These are phyloP conservation scores for Hymenoscyphus fructigenus DNA, from an alignment of 2,329 filamentous ascomycete species.

Conservation along the genomic window DNA sequence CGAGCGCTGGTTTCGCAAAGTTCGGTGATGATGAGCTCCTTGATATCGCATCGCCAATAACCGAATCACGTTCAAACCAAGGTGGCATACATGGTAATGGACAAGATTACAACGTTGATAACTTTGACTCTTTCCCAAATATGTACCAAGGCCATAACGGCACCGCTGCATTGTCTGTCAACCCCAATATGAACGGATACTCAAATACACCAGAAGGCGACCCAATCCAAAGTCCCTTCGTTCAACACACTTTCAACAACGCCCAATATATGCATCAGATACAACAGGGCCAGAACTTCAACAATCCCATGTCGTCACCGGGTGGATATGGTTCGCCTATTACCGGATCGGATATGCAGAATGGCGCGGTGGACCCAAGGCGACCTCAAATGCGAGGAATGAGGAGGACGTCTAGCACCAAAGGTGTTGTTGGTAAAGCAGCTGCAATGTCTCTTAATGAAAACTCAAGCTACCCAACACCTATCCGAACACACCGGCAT, in stretches of 20 bases:
- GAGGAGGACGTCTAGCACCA: conserved; percentile 66
- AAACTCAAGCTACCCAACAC: conserved; percentile 70
- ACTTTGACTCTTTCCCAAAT: conserved; percentile 55
- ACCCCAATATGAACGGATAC: conserved; percentile 71
- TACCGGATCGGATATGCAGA: conserved; percentile 49
- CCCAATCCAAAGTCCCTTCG: conserved; percentile 88
- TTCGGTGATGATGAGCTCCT: conserved; percentile 88
- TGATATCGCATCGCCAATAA: conserved; percentile 62
- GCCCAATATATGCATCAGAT: conserved; percentile 72
- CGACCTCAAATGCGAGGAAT: conserved; percentile 62
- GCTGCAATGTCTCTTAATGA: conserved; percentile 62
- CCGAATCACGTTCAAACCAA: conserved; percentile 38
- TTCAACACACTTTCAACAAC: conserved; percentile 71
- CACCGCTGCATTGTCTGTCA: conserved; percentile 57
- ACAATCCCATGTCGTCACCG: conserved; percentile 53
- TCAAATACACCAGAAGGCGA: conserved; percentile 90
- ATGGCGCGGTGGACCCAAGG: conserved; percentile 47
- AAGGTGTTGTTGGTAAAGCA: conserved; percentile 84
- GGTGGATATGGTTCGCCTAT: conserved; percentile 53
- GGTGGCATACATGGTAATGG: conserved; percentile 52
- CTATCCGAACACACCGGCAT: conserved; percentile 71
- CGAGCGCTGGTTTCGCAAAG: conserved; percentile 71
- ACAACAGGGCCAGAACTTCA: conserved; percentile 52
- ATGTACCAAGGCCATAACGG: conserved; percentile 56
- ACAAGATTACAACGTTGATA: conserved; percentile 55